A percentile compares a stretch with the other conserved stretches of the same genome.
phyloP scores from a whole-genome alignment of 1,284 basidiomycete species.

The Irpex lacteus region DNA sequence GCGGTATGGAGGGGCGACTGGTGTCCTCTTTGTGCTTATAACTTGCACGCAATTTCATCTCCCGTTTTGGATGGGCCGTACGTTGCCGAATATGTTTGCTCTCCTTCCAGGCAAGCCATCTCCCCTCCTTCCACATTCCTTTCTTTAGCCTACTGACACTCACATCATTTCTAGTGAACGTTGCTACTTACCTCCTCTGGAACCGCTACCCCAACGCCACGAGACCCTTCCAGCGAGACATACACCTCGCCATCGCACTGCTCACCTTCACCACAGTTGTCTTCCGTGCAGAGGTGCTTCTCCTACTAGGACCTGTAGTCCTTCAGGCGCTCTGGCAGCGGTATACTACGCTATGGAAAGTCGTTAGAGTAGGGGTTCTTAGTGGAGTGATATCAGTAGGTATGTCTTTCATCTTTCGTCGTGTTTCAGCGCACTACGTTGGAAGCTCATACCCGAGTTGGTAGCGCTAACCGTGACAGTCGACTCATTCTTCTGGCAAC shows the following conservation, averaged over 20 bases:
- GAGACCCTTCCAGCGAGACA: constrained; percentile 34
- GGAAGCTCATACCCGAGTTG: background rate
- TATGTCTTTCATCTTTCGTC: constrained; percentile 30
- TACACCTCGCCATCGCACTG: constrained; percentile 40
- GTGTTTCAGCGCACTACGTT: no score
- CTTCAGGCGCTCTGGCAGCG: constrained; percentile 53
- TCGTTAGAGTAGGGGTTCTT: constrained; percentile 53
- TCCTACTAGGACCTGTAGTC: constrained; percentile 63
- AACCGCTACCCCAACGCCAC: constrained; percentile 41
- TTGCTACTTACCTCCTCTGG: constrained; percentile 58
- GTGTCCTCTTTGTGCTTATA: constrained; percentile 64
- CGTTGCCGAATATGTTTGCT: constrained; percentile 93
- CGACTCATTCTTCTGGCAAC: constrained; percentile 88
- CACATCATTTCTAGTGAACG: constrained; percentile 46
- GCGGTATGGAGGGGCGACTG: constrained; percentile 60
- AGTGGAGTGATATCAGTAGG: constrained; percentile 57
- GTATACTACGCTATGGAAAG: constrained; percentile 40
- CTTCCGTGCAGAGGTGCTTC: constrained; percentile 79
- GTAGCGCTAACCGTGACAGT: constrained; percentile 62
- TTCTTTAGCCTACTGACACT: background rate
- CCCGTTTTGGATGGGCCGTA: constrained; percentile 90
- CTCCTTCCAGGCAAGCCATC: constrained; percentile 64
- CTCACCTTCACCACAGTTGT: constrained; percentile 73
- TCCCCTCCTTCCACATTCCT: no score
- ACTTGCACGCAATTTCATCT: constrained; percentile 87